phyloP scores from a whole-genome alignment of 345 rosid species.

The Melastoma malabathricum region DNA sequence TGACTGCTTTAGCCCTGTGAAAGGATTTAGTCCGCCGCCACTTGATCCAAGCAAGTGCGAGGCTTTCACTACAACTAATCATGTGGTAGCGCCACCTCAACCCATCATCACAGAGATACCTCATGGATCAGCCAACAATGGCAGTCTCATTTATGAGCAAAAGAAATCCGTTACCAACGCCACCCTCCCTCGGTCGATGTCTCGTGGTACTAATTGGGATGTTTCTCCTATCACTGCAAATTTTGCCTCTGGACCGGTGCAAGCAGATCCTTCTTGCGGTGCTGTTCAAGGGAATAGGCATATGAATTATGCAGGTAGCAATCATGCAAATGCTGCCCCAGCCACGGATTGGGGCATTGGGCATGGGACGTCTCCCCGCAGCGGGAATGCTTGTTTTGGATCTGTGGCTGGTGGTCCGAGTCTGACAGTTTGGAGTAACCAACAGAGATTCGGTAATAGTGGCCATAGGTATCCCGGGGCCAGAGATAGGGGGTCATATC shows the following conservation, averaged over 20 bases:
- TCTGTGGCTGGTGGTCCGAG: slow-evolving; percentile 14
- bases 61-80: slow-evolving; percentile 60
- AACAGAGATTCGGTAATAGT: slow-evolving; percentile 23
- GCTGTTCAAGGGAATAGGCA: slow-evolving; percentile 29
- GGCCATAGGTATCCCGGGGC: slow-evolving; percentile 30
- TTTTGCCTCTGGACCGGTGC: slow-evolving; percentile 33
- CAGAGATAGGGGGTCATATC: slow-evolving; percentile 34
- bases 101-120: slow-evolving; percentile 22
- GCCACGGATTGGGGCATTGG: slow-evolving; percentile 21
- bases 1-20: slow-evolving; percentile 68
- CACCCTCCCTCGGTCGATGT: slow-evolving; percentile 28
- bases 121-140: slow-evolving; percentile 9
- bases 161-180: slow-evolving; percentile 36
- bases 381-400: slow-evolving; percentile 21
- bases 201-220: slow-evolving; percentile 22
- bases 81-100: slow-evolving; percentile 38
- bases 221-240: slow-evolving; percentile 14
- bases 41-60: slow-evolving; percentile 47
- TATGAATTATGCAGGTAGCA: slow-evolving; percentile 14
- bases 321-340: slow-evolving; percentile 14
- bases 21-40: slow-evolving; percentile 45
- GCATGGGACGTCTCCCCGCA: slow-evolving; percentile 25
- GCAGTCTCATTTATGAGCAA: slow-evolving; percentile 27
- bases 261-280: slow-evolving; percentile 22
- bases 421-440: slow-evolving; percentile 29